These are phyloP conservation scores for Dinochytrium kinnereticum DNA, from an alignment of 371 early-diverging fungal species.

Conservation along the genomic window DNA sequence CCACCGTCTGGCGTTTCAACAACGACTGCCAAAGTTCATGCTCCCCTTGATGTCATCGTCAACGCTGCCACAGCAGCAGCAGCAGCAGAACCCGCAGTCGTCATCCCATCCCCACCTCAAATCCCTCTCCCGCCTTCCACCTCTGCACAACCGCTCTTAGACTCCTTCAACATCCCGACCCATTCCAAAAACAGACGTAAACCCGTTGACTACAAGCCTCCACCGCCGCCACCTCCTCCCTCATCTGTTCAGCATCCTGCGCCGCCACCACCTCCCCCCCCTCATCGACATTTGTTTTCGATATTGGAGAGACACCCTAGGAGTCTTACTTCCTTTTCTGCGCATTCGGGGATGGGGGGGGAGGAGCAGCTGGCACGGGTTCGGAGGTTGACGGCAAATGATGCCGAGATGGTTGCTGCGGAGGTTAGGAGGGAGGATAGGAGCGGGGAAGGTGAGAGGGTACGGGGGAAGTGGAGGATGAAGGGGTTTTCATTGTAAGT, in stretches of 20 bases:
- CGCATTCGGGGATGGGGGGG: no score
- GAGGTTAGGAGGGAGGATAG: neutral
- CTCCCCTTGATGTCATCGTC: neutral
- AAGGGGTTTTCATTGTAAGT: neutral
- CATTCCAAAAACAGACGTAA: neutral
- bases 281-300: neutral
- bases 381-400: neutral
- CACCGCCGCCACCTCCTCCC: neutral
- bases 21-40: no score
- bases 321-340: neutral
- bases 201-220: neutral
- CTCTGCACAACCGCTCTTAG: neutral
- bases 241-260: neutral
- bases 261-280: neutral
- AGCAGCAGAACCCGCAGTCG: no score
- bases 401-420: neutral
- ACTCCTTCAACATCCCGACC: neutral
- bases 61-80: neutral
- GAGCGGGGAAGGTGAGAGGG: no score
- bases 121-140: neutral
- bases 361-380: neutral
- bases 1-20: no score
- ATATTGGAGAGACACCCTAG: neutral
- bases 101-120: neutral
- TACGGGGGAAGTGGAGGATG: neutral